A percentile compares a stretch with the other conserved stretches of the same genome.
These are phyloP conservation scores for Hygrophorus russula DNA, from an alignment of 768 basidiomycete genomes.

Conservation along the genomic window DNA sequence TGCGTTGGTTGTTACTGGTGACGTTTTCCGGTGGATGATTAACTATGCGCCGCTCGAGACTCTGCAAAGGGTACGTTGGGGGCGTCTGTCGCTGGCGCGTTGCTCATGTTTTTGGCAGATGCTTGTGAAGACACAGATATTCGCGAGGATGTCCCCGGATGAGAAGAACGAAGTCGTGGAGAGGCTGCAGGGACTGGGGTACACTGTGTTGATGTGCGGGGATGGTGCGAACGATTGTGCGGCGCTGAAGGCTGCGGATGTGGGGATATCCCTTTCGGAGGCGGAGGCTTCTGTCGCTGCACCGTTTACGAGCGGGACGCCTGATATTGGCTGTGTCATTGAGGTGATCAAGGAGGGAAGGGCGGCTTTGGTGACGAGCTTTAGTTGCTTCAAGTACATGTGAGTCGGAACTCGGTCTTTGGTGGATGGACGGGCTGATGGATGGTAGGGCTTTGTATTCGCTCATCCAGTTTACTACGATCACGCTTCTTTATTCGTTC, in stretches of 20 bases:
- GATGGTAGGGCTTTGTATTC: slow-evolving; percentile 89
- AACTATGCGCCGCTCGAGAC: slow-evolving; percentile 92
- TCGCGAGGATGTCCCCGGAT: slow-evolving; percentile 98
- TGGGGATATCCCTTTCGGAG: slow-evolving; percentile 92
- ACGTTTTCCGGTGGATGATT: slow-evolving; percentile 97
- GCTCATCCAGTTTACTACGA: slow-evolving; percentile 97
- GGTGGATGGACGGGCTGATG: no score
- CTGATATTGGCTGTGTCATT: slow-evolving; percentile 92
- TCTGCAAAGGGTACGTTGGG: slow-evolving; percentile 77
- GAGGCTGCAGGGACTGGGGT: slow-evolving; percentile 83
- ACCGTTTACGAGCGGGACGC: slow-evolving; percentile 87
- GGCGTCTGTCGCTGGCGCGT: background rate
- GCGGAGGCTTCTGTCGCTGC: slow-evolving; percentile 98
- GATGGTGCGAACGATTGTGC: slow-evolving; percentile 99
- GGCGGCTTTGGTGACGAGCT: slow-evolving; percentile 92
- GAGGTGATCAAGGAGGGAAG: slow-evolving; percentile 96
- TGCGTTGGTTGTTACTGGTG: slow-evolving; percentile 84
- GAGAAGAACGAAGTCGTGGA: slow-evolving; percentile 99
- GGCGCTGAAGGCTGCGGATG: slow-evolving; percentile 96
- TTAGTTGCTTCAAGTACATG: slow-evolving; percentile 99
- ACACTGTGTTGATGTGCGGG: slow-evolving; percentile 96
- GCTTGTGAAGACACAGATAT: slow-evolving; percentile 94
- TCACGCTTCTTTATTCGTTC: slow-evolving; percentile 91
- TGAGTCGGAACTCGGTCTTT: slow-evolving; percentile 29
- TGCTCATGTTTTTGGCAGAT: slow-evolving; percentile 43